Evolutionary conservation across 805 yeast genomes (phyloP).

Genomic region (Cyberlindnera xishuangbannaensis): DNA sequence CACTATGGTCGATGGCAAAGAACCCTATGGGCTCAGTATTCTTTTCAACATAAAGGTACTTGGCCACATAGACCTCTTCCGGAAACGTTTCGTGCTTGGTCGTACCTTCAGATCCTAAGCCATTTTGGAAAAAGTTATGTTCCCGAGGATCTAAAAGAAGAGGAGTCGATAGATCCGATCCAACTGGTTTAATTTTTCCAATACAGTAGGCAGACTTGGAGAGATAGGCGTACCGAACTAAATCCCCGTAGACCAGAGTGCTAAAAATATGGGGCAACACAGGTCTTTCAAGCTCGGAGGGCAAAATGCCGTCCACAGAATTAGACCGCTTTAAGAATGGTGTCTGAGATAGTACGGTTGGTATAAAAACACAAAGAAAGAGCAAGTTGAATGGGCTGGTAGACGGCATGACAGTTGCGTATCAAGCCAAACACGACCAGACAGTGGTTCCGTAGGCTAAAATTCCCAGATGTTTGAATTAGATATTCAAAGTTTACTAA

Average conservation of each 20-base stretch:
- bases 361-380: no score
- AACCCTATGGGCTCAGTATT: constrained; percentile 33
- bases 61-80: constrained; percentile 10
- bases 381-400: no score
- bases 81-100: background rate
- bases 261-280: no score
- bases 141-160: constrained; percentile 14
- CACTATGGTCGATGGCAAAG: constrained; percentile 43
- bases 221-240: constrained; percentile 16
- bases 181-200: constrained; percentile 7
- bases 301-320: no score
- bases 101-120: constrained; percentile 4
- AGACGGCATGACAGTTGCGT: no score
- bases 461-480: no score
- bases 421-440: no score
- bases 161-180: constrained; percentile 11
- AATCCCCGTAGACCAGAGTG: constrained; percentile 11
- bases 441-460: no score
- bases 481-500: no score
- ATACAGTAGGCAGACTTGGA: constrained; percentile 21
- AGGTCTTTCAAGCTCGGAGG: no score
- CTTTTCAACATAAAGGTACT: constrained; percentile 1
- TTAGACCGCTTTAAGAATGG: no score
- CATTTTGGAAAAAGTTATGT: constrained; percentile 12
- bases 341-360: no score